phyloP scores from a whole-genome alignment of 306 rosid species.

The Fragaria iinumae region DNA sequence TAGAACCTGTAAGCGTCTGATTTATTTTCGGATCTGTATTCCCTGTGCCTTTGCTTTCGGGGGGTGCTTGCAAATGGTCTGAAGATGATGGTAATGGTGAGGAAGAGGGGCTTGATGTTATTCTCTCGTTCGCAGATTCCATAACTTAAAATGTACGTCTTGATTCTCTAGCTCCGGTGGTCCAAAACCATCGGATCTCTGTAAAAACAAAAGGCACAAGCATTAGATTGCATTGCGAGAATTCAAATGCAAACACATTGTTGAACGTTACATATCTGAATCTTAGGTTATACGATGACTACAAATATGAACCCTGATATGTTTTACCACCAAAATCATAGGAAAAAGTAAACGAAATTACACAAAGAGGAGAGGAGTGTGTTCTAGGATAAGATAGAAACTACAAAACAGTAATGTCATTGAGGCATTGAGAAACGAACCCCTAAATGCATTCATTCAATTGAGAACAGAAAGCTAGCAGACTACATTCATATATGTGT shows the following conservation, averaged over 20 bases:
- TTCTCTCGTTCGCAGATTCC: conserved; percentile 27
- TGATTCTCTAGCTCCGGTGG: conserved; percentile 21
- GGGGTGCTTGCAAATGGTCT: conserved; percentile 16
- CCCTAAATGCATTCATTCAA: background rate
- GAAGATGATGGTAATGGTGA: conserved; percentile 18
- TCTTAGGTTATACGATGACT: background rate
- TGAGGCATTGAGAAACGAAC: background rate
- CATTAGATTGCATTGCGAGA: background rate
- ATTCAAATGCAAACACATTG: background rate
- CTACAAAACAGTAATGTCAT: background rate
- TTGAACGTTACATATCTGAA: background rate
- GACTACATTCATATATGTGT: background rate
- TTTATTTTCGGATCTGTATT: background rate
- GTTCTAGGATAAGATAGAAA: background rate
- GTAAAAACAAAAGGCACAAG: background rate
- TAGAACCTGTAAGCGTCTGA: background rate
- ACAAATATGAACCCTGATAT: background rate
- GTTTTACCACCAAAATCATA: background rate
- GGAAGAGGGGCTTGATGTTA: conserved; percentile 10
- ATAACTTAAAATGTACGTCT: conserved; percentile 15
- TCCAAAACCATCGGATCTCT: conserved; percentile 20
- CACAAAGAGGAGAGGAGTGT: background rate
- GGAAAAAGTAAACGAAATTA: background rate
- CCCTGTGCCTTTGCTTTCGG: background rate
- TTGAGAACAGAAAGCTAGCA: conserved; percentile 1